Evolutionary conservation across 78 protist genomes (phyloP).

Genomic region (Dictyostelium citrinum): DNA sequence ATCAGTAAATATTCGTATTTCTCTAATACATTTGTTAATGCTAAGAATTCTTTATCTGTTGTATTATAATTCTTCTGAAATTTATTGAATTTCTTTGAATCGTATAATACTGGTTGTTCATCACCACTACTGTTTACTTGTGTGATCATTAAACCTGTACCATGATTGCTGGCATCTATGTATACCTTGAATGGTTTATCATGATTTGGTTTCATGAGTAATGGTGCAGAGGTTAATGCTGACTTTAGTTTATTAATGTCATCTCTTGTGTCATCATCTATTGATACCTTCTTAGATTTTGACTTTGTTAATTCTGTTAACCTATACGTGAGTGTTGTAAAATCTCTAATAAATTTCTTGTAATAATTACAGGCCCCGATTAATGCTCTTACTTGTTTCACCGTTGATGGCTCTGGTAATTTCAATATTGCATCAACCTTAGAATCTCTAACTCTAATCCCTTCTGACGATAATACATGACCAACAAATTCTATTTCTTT

Average conservation of each 20-base stretch:
- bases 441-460: neutral
- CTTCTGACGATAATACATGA: neutral
- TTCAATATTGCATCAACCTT: neutral
- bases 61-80: neutral
- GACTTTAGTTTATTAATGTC: neutral
- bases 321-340: neutral
- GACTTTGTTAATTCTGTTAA: neutral
- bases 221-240: neutral
- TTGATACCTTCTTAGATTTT: neutral
- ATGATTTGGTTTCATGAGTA: neutral
- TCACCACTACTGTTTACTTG: neutral
- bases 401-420: neutral
- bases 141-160: neutral
- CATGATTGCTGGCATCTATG: conserved; percentile 12
- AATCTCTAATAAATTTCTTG: neutral
- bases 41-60: neutral
- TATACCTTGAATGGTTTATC: neutral
- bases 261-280: too few species aligned
- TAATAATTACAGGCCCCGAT: neutral
- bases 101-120: neutral
- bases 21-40: neutral
- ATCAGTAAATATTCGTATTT: neutral
- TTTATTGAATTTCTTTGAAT: neutral
- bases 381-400: neutral
- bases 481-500: neutral